Evolutionary conservation across 2,329 filamentous ascomycete species (phyloP), one percentile per base, ranked within the genome.

Genomic region (Penicillium sp.): DNA sequence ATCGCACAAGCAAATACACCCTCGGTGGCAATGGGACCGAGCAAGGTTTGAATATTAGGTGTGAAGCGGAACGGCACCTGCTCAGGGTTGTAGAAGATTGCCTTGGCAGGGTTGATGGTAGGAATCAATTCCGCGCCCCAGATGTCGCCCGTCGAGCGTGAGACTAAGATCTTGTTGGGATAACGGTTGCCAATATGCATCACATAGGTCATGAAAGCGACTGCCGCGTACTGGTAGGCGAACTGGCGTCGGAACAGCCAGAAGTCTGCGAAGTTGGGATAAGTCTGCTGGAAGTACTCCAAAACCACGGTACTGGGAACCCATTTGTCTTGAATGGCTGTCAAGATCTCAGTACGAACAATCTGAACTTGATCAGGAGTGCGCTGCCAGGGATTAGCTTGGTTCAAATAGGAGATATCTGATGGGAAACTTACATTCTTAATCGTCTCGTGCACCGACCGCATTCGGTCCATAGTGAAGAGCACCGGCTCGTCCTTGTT

Each of bases 181-280:
- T 95, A 96, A 29, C 95, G 90, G 73, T 91, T 91, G 72, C 93
- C 91, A 87, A 99, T 98, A 78, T 93, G 93, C 79, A 99, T 89
- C 57, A 97, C 89, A 72, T 98, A 99, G 4, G 95, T 98, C 90
- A 99, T 96, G 79, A 99, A 99, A 1, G 95, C 96, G 62, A 98
- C 84, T 1, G 93, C 87, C 21, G 95, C 93, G 60, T 96, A 88
- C 77, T 99, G 95, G 80, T 98, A 97, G 22, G 91, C 90, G 78
- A 99, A 96, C 64, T 96, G 93, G 57, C 93, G 88, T 57, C 95
- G 90, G 90, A 99, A 99, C 56, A 99, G 85, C 92, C 93, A 99
- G 81, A 98, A 97, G 68, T 97, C 93, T 46, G 90, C 86, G 75
- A 91, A 99, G 61, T 90, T 89, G 29, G 92, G 90, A 77, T 95